These are phyloP conservation scores for Asterochloris erici DNA, from an alignment of 139 green algal species.

Conservation along the genomic window DNA sequence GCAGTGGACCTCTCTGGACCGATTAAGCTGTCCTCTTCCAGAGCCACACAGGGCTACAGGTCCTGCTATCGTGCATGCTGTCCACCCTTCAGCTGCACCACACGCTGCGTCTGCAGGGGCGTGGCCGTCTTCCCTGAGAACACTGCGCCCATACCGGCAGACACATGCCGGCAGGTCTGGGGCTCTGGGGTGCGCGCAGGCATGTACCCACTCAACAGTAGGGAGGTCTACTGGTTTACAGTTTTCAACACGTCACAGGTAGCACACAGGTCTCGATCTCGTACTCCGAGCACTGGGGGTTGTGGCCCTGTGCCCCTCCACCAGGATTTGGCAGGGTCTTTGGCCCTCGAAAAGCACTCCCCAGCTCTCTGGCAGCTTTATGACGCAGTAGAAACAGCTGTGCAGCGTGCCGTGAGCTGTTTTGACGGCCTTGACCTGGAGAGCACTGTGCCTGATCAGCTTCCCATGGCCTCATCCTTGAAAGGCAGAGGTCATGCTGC, in stretches of 20 bases:
- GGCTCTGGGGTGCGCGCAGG: constrained; percentile 53
- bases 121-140: constrained; percentile 29
- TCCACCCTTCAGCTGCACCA: neutral
- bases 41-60: neutral
- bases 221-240: constrained; percentile 69
- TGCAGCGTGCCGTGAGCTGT: neutral
- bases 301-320: neutral
- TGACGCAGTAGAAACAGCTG: neutral
- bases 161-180: constrained; percentile 48
- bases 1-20: too few relatives aligned
- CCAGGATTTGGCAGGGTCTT: too few relatives aligned
- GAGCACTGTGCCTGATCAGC: too few relatives aligned
- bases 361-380: neutral
- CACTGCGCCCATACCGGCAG: constrained; percentile 15
- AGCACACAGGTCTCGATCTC: neutral
- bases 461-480: too few relatives aligned
- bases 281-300: neutral
- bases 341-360: neutral
- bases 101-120: constrained; percentile 26
- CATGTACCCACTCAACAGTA: constrained; percentile 62
- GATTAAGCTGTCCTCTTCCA: too few relatives aligned
- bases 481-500: too few relatives aligned
- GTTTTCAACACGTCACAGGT: constrained; percentile 15
- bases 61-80: neutral
- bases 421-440: neutral